A percentile compares a stretch with the other conserved stretches of the same genome.
These are phyloP conservation scores for Lavandula angustifolia DNA, from an alignment of 257 asterid genomes.

Conservation along the genomic window DNA sequence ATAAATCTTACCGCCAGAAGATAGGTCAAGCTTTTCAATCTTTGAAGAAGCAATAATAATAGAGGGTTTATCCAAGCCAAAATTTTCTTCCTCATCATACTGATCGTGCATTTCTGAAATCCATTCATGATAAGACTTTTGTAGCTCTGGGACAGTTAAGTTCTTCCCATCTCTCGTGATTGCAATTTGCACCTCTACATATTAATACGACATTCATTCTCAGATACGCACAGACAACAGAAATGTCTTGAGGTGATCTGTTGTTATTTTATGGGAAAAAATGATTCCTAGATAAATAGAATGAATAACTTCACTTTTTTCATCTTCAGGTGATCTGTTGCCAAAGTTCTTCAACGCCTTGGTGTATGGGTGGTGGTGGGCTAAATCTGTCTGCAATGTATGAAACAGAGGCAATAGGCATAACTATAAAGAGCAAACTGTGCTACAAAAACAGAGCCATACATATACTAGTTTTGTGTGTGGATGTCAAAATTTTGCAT, in stretches of 20 bases:
- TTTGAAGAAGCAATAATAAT: conserved; percentile 39
- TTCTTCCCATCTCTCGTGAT: conserved; percentile 49
- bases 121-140: conserved; percentile 64
- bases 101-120: conserved; percentile 54
- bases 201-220: conserved; percentile 1
- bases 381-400: conserved; percentile 62
- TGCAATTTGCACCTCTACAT: conserved; percentile 48
- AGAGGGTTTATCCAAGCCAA: conserved; percentile 59
- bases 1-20: conserved; percentile 55
- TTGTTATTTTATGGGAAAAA: background rate
- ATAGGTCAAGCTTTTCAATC: conserved; percentile 46
- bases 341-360: conserved; percentile 67
- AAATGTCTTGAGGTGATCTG: background rate
- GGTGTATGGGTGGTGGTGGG: conserved; percentile 63
- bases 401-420: conserved; percentile 14
- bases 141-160: conserved; percentile 49
- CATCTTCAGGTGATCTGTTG: conserved; percentile 41
- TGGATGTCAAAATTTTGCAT: too few relatives aligned
- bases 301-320: conserved; percentile 40
- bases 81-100: conserved; percentile 55
- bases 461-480: background rate
- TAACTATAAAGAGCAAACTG: background rate
- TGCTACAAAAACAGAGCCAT: background rate
- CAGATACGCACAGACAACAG: background rate
- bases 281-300: background rate